Percentiles rank a stretch among this genome's conserved stretches.
Evolutionary conservation across 257 asterid genomes (phyloP).

Genomic region (Solanum gracilifrons): DNA sequence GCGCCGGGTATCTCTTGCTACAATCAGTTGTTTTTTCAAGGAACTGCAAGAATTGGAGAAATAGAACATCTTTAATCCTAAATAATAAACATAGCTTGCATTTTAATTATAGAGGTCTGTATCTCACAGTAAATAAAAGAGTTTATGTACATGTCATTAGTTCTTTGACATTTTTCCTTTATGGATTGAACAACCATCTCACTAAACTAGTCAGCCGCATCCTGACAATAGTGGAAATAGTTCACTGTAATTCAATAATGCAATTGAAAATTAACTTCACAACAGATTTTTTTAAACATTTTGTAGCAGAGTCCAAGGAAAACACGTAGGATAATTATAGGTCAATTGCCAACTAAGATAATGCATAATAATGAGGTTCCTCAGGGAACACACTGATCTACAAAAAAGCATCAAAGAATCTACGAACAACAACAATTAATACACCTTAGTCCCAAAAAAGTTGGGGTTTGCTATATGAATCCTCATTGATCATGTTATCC

Average conservation of each 20-base stretch:
- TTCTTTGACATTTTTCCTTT: background rate
- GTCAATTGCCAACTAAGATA: background rate
- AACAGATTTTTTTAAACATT: background rate
- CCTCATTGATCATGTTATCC: background rate
- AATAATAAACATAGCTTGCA: background rate
- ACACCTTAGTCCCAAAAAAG: background rate
- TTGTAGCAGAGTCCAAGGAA: background rate
- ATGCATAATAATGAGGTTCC: background rate
- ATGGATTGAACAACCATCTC: background rate
- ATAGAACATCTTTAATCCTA: background rate
- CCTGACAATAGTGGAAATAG: background rate
- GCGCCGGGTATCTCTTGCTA: conserved; percentile 86
- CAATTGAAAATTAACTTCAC: background rate
- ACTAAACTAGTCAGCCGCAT: background rate
- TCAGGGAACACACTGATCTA: background rate
- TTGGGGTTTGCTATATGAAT: background rate
- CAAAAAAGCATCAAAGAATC: background rate
- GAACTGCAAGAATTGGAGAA: conserved; percentile 36
- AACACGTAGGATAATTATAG: background rate
- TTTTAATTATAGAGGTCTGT: background rate
- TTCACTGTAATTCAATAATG: background rate
- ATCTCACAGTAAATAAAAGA: background rate
- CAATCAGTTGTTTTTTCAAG: conserved; percentile 73
- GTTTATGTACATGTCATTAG: background rate
- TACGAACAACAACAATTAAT: background rate